Evolutionary conservation across 768 basidiomycete species (phyloP).

Genomic region (Saitozyma sp.): DNA sequence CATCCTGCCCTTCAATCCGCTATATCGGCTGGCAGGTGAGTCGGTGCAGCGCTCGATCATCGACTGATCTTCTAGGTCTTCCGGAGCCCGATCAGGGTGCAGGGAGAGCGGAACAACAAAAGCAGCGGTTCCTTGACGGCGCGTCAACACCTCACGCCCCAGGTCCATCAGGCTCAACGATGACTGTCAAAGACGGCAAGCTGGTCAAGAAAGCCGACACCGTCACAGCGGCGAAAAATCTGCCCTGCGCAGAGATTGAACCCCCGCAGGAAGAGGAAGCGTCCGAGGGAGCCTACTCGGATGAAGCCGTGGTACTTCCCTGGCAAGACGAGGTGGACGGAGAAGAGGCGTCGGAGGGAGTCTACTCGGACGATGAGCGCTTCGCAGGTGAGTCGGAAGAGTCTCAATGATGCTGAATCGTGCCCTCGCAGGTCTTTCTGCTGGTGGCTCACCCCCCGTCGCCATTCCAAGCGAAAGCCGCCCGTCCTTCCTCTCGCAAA

Average conservation of each 20-base stretch:
- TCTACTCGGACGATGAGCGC: constrained; percentile 34
- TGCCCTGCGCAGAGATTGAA: neutral
- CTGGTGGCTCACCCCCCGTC: neutral
- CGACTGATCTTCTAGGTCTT: neutral
- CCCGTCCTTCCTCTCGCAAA: neutral
- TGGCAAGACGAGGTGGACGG: constrained; percentile 10
- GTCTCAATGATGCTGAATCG: too few relatives aligned
- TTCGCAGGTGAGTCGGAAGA: constrained; percentile 9
- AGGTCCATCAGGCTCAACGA: too few relatives aligned
- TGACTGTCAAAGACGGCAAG: constrained; percentile 10
- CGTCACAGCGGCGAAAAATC: too few relatives aligned
- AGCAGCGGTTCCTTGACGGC: neutral
- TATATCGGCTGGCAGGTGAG: constrained; percentile 28
- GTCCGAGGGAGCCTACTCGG: constrained; percentile 18
- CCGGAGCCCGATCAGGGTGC: neutral
- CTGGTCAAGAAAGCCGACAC: constrained; percentile 2
- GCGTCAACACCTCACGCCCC: too few relatives aligned
- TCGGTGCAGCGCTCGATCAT: constrained; percentile 1
- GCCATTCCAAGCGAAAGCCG: neutral
- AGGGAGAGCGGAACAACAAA: neutral
- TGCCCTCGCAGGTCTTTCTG: too few relatives aligned
- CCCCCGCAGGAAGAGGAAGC: constrained; percentile 1
- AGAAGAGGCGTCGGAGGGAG: constrained; percentile 19
- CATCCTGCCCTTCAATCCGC: constrained; percentile 30
- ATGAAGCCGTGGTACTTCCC: constrained; percentile 17